These are phyloP conservation scores for Gymnopilus junonius DNA, from an alignment of 768 basidiomycete genomes.

Conservation along the genomic window DNA sequence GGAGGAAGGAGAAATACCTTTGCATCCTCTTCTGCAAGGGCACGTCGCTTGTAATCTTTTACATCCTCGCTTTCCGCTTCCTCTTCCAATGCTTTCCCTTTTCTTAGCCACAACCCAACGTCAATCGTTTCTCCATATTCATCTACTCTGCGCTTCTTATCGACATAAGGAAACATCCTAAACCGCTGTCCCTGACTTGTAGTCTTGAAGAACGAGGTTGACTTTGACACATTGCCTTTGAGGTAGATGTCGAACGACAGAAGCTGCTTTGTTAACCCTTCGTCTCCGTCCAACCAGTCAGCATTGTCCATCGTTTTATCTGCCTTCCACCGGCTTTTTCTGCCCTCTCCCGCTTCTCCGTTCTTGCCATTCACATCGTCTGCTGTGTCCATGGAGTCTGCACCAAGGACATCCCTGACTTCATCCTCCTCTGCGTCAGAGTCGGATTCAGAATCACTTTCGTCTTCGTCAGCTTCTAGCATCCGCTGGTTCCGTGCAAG, in stretches of 20 bases:
- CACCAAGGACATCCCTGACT: constrained; percentile 58
- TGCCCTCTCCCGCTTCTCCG: constrained; percentile 21
- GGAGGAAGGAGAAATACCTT: constrained; percentile 53
- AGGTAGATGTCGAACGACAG: constrained; percentile 96
- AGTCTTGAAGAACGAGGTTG: constrained; percentile 87
- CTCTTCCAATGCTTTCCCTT: constrained; percentile 90
- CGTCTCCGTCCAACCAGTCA: constrained; percentile 82
- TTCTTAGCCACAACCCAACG: constrained; percentile 93
- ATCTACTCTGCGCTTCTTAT: constrained; percentile 90
- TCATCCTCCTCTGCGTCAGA: constrained; percentile 71
- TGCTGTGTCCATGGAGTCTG: constrained; percentile 49
- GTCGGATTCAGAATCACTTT: constrained; percentile 77
- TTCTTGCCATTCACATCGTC: constrained; percentile 26
- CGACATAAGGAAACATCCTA: constrained; percentile 97
- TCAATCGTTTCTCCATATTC: constrained; percentile 96
- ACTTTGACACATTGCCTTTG: constrained; percentile 91
- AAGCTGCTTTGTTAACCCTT: constrained; percentile 71
- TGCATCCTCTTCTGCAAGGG: constrained; percentile 78
- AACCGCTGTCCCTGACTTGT: constrained; percentile 79
- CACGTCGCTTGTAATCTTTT: constrained; percentile 69
- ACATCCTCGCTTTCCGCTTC: constrained; percentile 83
- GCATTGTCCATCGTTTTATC: constrained; percentile 54
- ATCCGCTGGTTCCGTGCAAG: constrained; percentile 83
- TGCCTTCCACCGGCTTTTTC: constrained; percentile 42
- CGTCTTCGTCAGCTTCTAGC: constrained; percentile 94